Evolutionary conservation across 1,139 yeast species (phyloP).

Genomic region (Candida pseudocylindracea): DNA sequence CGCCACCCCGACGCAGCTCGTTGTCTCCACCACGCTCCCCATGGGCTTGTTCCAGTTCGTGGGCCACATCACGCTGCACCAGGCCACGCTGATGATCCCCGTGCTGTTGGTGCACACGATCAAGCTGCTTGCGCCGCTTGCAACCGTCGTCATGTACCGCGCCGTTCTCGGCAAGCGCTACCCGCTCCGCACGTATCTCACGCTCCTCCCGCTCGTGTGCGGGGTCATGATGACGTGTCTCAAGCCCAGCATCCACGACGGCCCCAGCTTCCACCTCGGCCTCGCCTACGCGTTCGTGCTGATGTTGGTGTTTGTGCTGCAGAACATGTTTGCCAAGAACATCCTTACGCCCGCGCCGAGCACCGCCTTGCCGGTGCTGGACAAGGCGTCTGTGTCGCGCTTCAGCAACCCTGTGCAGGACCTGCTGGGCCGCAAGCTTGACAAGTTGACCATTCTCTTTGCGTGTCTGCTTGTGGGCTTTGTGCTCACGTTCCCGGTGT

Average conservation of each 20-base stretch:
- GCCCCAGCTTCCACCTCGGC: slow-evolving; percentile 29
- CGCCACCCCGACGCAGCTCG: slow-evolving; percentile 27
- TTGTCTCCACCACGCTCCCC: slow-evolving; percentile 55
- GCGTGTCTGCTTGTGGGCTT: slow-evolving; percentile 77
- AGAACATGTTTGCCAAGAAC: slow-evolving; percentile 77
- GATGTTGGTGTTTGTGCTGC: slow-evolving; percentile 73
- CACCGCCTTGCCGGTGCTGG: slow-evolving; percentile 6
- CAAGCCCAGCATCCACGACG: slow-evolving; percentile 10
- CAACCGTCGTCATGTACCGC: slow-evolving; percentile 68
- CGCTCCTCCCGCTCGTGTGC: slow-evolving; percentile 50
- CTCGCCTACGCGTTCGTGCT: slow-evolving; percentile 56
- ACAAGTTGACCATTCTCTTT: slow-evolving; percentile 62
- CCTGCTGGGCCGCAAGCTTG: slow-evolving; percentile 24
- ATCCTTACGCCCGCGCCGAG: slow-evolving; percentile 25
- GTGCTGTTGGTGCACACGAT: slow-evolving; percentile 84
- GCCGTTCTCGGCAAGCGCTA: slow-evolving; percentile 33
- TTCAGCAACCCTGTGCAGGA: not conserved
- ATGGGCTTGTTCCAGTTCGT: slow-evolving; percentile 85
- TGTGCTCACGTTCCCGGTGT: slow-evolving; percentile 52
- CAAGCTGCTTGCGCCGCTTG: slow-evolving; percentile 72
- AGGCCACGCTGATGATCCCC: slow-evolving; percentile 73
- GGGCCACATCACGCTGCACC: slow-evolving; percentile 79
- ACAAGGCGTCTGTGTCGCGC: not conserved
- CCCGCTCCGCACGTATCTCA: slow-evolving; percentile 43
- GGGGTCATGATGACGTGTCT: slow-evolving; percentile 80